A percentile compares a stretch with the other conserved stretches of the same genome.
phyloP scores from a whole-genome alignment of 108 stramenopile genomes.

The Cylindrotheca closterium region DNA sequence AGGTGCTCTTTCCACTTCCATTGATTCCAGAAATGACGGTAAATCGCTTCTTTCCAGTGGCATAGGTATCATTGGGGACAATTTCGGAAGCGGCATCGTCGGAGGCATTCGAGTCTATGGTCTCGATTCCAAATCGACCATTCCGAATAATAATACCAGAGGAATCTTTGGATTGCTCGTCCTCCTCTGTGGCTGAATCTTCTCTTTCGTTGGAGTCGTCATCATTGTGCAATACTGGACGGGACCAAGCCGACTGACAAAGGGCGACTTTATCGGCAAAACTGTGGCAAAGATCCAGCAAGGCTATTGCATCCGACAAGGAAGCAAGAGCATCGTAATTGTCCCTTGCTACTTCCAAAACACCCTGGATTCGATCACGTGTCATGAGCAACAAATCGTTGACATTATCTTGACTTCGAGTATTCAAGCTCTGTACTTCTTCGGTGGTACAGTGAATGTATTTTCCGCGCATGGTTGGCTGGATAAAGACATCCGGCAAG shows the following conservation, averaged over 20 bases:
- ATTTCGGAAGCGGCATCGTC: constrained; percentile 21
- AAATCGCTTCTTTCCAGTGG: constrained; percentile 55
- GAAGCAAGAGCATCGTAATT: constrained; percentile 81
- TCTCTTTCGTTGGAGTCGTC: background rate
- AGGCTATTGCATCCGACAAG: constrained; percentile 82
- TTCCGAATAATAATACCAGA: constrained; percentile 63
- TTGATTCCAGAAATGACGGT: constrained; percentile 86
- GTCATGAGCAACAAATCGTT: constrained; percentile 86
- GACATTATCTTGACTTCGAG: constrained; percentile 83
- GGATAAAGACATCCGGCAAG: constrained; percentile 78
- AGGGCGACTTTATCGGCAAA: constrained; percentile 88
- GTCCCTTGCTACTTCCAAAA: constrained; percentile 66
- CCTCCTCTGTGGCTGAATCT: too few relatives aligned
- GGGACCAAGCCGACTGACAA: constrained; percentile 71
- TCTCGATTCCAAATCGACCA: constrained; percentile 79
- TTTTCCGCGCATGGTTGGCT: constrained; percentile 67
- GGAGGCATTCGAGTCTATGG: constrained; percentile 18
- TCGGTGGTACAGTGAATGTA: constrained; percentile 88
- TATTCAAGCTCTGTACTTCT: constrained; percentile 79
- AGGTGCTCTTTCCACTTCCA: constrained; percentile 84
- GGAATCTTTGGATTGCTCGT: constrained; percentile 21
- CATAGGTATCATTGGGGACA: constrained; percentile 83
- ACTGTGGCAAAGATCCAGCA: constrained; percentile 86
- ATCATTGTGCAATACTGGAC: constrained; percentile 58
- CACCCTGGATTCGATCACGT: constrained; percentile 78